Evolutionary conservation across 1,139 yeast species (phyloP).

Genomic region (Yamadazyma songkhlaensis): DNA sequence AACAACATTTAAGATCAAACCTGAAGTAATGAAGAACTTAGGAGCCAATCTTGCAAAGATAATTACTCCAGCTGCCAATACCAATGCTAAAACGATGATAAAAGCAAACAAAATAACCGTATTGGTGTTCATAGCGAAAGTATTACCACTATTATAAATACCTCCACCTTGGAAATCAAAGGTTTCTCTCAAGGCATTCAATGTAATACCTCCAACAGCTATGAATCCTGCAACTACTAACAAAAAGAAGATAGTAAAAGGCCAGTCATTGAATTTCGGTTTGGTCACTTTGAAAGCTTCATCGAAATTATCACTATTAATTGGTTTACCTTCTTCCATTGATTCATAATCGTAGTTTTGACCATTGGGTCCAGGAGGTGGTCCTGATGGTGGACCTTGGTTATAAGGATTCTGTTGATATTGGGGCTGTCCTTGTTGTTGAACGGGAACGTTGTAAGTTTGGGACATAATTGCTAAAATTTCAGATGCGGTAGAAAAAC

Average conservation of each 20-base stretch:
- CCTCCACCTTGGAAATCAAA: constrained; percentile 61
- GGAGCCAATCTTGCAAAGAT: constrained; percentile 65
- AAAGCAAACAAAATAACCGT: constrained; percentile 71
- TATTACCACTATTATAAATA: constrained; percentile 51
- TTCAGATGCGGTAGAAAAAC: constrained; percentile 2
- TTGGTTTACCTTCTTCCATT: constrained; percentile 31
- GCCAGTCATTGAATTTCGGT: constrained; percentile 71
- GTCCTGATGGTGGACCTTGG: constrained; percentile 1
- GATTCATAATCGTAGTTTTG: constrained; percentile 22
- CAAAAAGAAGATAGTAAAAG: constrained; percentile 63
- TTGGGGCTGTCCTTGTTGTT: constrained; percentile 11
- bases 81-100: constrained; percentile 59
- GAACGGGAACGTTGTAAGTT: constrained; percentile 10
- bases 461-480: constrained; percentile 2
- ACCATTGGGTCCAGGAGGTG: neutral
- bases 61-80: constrained; percentile 55
- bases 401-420: neutral
- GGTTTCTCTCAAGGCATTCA: constrained; percentile 59
- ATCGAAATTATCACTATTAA: constrained; percentile 46
- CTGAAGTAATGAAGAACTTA: constrained; percentile 62
- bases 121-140: constrained; percentile 66
- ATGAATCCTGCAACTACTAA: constrained; percentile 65
- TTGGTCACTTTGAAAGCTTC: constrained; percentile 65
- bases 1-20: constrained; percentile 64
- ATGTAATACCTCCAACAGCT: constrained; percentile 66